Percentiles rank a stretch among this genome's conserved stretches.
These are phyloP conservation scores for Xylaria palmicola DNA, from an alignment of 495 filamentous ascomycete species.

Conservation along the genomic window DNA sequence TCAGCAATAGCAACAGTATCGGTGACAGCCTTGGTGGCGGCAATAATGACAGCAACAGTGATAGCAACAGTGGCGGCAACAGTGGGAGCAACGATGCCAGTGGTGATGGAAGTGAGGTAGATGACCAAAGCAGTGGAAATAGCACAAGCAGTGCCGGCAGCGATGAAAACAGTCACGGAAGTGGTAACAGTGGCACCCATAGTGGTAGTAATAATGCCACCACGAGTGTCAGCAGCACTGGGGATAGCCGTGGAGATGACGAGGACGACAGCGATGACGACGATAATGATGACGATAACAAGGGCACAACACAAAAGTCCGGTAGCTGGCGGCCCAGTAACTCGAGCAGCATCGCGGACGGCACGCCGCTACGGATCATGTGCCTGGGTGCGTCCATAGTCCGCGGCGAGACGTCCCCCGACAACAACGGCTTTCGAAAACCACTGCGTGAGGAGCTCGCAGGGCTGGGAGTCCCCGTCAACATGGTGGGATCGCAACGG, in stretches of 20 bases:
- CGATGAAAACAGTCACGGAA: background rate
- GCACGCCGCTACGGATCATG: conserved; percentile 46
- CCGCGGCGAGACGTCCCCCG: conserved; percentile 47
- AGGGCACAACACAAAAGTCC: background rate
- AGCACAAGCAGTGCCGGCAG: too few relatives aligned
- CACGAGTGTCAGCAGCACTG: background rate
- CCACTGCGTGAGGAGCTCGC: conserved; percentile 38
- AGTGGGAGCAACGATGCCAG: background rate
- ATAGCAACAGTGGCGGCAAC: background rate
- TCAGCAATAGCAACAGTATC: background rate
- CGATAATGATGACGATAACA: background rate
- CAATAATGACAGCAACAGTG: background rate
- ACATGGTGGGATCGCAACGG: conserved; percentile 38
- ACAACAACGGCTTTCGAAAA: conserved; percentile 55
- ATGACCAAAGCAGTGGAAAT: too few relatives aligned
- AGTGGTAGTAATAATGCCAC: background rate
- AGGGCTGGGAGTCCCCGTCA: conserved; percentile 26
- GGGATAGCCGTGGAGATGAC: background rate
- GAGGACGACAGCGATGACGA: background rate
- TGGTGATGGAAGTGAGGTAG: background rate
- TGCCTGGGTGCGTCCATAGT: conserved; percentile 60
- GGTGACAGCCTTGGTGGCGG: background rate
- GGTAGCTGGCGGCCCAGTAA: conserved; percentile 26
- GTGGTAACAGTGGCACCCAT: background rate
- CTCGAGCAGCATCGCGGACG: conserved; percentile 27